phyloP scores from a whole-genome alignment of 1,284 basidiomycete genomes.

The Peniophora sp. region DNA sequence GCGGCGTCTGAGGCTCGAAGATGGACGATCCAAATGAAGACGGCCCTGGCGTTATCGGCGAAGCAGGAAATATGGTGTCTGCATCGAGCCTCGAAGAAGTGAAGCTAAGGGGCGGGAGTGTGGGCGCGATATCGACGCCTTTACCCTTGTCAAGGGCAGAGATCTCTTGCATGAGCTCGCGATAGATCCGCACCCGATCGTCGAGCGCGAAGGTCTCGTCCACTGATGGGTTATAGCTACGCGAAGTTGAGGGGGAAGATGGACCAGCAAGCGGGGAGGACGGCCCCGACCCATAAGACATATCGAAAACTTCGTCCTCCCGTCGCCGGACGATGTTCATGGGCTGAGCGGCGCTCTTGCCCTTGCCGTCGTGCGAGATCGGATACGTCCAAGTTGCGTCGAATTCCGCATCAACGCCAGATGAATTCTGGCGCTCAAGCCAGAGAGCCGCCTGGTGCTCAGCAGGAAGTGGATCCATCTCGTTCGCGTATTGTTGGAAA shows the following conservation, averaged over 20 bases:
- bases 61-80: constrained; percentile 30
- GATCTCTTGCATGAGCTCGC: constrained; percentile 11
- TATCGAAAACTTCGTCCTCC: constrained; percentile 31
- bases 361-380: constrained; percentile 25
- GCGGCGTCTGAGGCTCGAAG: constrained; percentile 11
- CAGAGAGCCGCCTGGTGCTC: no score
- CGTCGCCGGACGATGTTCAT: constrained; percentile 31
- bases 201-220: constrained; percentile 3
- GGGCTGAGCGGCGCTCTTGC: constrained; percentile 40
- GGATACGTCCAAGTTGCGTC: constrained; percentile 5
- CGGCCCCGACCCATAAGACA: constrained; percentile 18
- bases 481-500: no score
- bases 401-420: no score
- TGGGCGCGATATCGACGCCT: constrained; percentile 44
- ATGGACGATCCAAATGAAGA: constrained; percentile 43
- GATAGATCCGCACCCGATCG: constrained; percentile 3
- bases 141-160: constrained; percentile 38
- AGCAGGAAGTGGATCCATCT: no score
- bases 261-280: constrained; percentile 4
- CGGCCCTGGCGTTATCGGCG: constrained; percentile 37
- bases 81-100: constrained; percentile 42
- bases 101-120: constrained; percentile 57
- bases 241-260: constrained; percentile 4
- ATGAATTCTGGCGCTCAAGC: no score
- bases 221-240: constrained; percentile 1